phyloP scores from a whole-genome alignment of 345 rosid species.

The Eutrema japonicum region DNA sequence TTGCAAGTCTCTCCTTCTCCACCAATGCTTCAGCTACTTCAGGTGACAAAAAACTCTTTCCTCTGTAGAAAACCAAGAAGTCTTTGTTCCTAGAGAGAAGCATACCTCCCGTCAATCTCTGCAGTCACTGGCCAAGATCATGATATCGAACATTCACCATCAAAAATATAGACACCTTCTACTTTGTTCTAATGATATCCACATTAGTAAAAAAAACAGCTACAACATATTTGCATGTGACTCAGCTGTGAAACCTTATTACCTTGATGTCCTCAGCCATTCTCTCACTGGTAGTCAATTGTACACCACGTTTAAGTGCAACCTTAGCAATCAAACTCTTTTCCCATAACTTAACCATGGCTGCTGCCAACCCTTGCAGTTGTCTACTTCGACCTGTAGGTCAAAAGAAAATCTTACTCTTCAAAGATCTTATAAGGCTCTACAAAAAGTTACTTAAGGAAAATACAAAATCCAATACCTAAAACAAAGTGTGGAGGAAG shows the following conservation, averaged over 20 bases:
- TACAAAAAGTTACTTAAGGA: constrained; percentile 6
- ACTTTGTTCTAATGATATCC: background rate
- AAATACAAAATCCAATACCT: constrained; percentile 56
- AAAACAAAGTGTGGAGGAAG: constrained; percentile 96
- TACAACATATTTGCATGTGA: background rate
- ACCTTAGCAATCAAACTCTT: constrained; percentile 81
- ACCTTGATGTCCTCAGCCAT: constrained; percentile 99
- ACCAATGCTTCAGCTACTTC: constrained; percentile 76
- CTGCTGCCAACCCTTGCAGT: constrained; percentile 87
- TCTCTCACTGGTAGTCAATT: constrained; percentile 91
- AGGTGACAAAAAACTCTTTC: constrained; percentile 77
- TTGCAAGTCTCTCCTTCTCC: constrained; percentile 80
- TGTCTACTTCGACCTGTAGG: constrained; percentile 85
- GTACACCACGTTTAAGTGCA: constrained; percentile 91
- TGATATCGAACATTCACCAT: constrained; percentile 20
- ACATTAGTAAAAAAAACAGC: background rate
- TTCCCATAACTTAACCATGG: constrained; percentile 85
- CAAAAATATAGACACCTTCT: background rate
- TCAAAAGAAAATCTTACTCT: constrained; percentile 27
- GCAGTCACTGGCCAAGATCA: constrained; percentile 45
- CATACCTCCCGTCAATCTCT: constrained; percentile 90
- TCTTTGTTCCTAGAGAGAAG: constrained; percentile 89
- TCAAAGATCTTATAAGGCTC: constrained; percentile 22
- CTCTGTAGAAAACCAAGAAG: constrained; percentile 92
- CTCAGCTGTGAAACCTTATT: constrained; percentile 18